A percentile compares a stretch with the other conserved stretches of the same genome.
phyloP scores from a whole-genome alignment of 2,329 filamentous ascomycete genomes.

The Bipolaris gigantea region DNA sequence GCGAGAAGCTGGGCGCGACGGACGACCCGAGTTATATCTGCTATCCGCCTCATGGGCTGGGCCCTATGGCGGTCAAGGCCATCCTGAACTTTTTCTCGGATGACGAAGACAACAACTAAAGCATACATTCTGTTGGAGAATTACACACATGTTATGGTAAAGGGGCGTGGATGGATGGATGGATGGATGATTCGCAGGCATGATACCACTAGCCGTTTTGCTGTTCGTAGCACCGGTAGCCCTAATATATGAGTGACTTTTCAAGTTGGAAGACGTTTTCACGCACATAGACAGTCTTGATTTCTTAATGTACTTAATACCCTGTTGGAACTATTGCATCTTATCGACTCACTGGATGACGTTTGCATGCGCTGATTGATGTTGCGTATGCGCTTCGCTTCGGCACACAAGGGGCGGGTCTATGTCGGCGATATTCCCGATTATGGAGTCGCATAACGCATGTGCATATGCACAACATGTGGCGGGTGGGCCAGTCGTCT shows the following conservation, averaged over 20 bases:
- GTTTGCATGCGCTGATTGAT: neutral
- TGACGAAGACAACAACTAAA: slow-evolving; percentile 48
- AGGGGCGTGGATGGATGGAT: slow-evolving; percentile 11
- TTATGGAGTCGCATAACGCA: neutral
- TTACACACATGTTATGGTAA: slow-evolving; percentile 12
- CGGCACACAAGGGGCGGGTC: neutral
- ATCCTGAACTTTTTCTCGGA: slow-evolving; percentile 90
- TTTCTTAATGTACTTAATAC: slow-evolving; percentile 16
- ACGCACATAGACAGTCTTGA: slow-evolving; percentile 13
- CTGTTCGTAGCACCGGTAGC: slow-evolving; percentile 4
- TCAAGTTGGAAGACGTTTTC: slow-evolving; percentile 3
- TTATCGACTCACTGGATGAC: neutral
- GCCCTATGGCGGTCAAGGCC: slow-evolving; percentile 78
- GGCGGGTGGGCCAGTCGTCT: neutral
- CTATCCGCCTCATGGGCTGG: slow-evolving; percentile 83
- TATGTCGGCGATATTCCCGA: neutral
- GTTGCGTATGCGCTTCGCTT: neutral
- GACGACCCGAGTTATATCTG: slow-evolving; percentile 88
- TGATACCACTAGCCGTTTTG: slow-evolving; percentile 28
- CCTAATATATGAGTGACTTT: slow-evolving; percentile 1
- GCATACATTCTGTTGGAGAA: slow-evolving; percentile 2
- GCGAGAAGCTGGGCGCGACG: slow-evolving; percentile 83
- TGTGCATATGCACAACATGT: no score
- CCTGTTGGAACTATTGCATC: neutral
- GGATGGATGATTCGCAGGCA: slow-evolving; percentile 15